Evolutionary conservation across 2,329 filamentous ascomycete genomes (phyloP), one percentile per base, ranked within the genome.

Genomic region (Rasamsonia emersonii): DNA sequence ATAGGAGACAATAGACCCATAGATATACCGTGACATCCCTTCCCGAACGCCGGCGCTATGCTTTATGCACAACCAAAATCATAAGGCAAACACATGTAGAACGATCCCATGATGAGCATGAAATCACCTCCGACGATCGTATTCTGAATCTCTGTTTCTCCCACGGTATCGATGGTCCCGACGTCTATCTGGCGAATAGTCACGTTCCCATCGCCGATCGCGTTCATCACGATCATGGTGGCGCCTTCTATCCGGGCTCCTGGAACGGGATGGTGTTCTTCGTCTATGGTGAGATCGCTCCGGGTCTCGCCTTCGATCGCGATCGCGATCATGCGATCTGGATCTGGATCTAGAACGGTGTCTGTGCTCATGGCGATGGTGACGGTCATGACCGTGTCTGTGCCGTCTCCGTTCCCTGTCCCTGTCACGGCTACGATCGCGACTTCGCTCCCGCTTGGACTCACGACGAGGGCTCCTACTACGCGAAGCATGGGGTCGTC

Each of bases 351-450:
- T 44, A 24, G 51, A 55, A 28, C 51, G 49, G 25, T 54, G 47
- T 28, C 53, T 54, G 35, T 54, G 51, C 28, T 51, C 51, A 27
- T 50, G 49, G 37, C 49, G 49, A 32, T 49, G 50, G 30, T 46
- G 49, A 28, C 45, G 44, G 23, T 49, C 44, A 32, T 45, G 38
- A 25, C 58, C 51, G 27, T 58, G 46, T 23, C 50, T 46, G 25
- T 45, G 48, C 29, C 48, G 46, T 29, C 45, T 47, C 23, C 70
- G 33, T 66, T 72, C 50, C 67, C 75, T 11, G 64, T 74, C 20
- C 63, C 46, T 42, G 24, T 52, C 44, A 17, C 45, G 41, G 25
- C 51, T 43, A 11, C 45, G 41, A 15, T 56, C 53, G 26, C 50
- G 39, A 27, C 39, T 41, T 26, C 44, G 47, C 24, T 54, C 53